Evolutionary conservation across 2,329 filamentous ascomycete species (phyloP).

Genomic region (Didymella arachidicola): DNA sequence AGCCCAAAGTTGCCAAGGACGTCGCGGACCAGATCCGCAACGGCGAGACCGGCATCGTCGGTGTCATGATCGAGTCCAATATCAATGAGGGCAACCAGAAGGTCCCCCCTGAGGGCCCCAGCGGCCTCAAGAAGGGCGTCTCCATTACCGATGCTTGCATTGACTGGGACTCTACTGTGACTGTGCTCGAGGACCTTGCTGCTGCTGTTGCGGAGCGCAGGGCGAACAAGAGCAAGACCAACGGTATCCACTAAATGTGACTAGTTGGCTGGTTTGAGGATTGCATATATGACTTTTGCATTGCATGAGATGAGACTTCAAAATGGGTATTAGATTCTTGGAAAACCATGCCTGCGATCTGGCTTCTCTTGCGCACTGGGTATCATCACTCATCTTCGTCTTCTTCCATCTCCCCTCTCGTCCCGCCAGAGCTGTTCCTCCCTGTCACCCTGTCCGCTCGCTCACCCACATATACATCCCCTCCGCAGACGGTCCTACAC

Average conservation of each 20-base stretch:
- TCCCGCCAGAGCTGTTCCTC: slow-evolving; percentile 20
- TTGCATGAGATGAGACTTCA: slow-evolving; percentile 4
- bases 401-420: slow-evolving; percentile 14
- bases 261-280: neutral
- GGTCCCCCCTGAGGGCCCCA: slow-evolving; percentile 81
- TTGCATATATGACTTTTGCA: slow-evolving; percentile 24
- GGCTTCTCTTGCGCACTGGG: slow-evolving; percentile 1
- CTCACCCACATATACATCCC: slow-evolving; percentile 62
- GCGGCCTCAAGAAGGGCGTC: slow-evolving; percentile 83
- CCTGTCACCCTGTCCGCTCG: slow-evolving; percentile 32
- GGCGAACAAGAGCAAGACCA: slow-evolving; percentile 50
- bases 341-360: neutral
- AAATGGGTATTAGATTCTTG: neutral
- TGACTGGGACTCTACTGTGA: slow-evolving; percentile 84
- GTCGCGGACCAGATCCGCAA: slow-evolving; percentile 85
- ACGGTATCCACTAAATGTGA: slow-evolving; percentile 34
- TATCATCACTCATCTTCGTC: slow-evolving; percentile 20
- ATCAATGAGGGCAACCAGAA: slow-evolving; percentile 84
- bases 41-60: slow-evolving; percentile 87
- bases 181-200: slow-evolving; percentile 83
- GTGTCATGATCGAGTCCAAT: slow-evolving; percentile 99
- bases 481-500: slow-evolving; percentile 43
- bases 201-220: slow-evolving; percentile 81
- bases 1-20: slow-evolving; percentile 86
- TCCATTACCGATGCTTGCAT: slow-evolving; percentile 98